phyloP scores from a whole-genome alignment of 2,329 filamentous ascomycete species.

The Chaetomium globosum region DNA sequence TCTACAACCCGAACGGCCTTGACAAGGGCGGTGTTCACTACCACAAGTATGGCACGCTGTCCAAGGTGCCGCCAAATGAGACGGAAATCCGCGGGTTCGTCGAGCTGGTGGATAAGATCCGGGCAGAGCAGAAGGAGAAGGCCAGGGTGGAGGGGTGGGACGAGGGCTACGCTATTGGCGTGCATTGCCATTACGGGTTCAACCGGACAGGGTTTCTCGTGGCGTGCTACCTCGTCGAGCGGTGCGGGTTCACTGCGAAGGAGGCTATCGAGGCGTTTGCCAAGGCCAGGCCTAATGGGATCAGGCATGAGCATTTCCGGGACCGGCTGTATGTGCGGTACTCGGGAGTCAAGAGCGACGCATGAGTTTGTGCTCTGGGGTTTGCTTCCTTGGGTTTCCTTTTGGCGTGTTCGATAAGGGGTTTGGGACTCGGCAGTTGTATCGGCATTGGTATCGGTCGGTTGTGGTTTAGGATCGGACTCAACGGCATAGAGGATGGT shows the following conservation, averaged over 20 bases:
- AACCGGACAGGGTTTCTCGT: conserved; percentile 93
- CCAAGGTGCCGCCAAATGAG: conserved; percentile 76
- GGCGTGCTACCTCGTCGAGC: conserved; percentile 86
- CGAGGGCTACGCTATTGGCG: conserved; percentile 65
- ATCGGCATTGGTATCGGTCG: neutral
- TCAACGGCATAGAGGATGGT: conserved; percentile 22
- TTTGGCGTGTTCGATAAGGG: conserved; percentile 6
- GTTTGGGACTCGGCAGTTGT: conserved; percentile 2
- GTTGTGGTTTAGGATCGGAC: conserved; percentile 7
- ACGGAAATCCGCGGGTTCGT: conserved; percentile 59
- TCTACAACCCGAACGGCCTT: conserved; percentile 77
- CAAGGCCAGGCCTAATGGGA: conserved; percentile 72
- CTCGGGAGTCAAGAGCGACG: conserved; percentile 41
- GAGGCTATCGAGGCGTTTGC: conserved; percentile 81
- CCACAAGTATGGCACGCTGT: conserved; percentile 88
- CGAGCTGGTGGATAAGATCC: conserved; percentile 60
- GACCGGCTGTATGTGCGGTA: conserved; percentile 83
- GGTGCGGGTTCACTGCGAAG: conserved; percentile 69
- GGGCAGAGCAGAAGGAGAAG: conserved; percentile 55
- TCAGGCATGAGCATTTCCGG: conserved; percentile 86
- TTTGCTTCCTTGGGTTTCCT: neutral
- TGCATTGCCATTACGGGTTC: conserved; percentile 96
- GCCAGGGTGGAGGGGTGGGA: conserved; percentile 48
- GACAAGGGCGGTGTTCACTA: conserved; percentile 69
- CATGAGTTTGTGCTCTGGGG: conserved; percentile 2